Evolutionary conservation across 768 basidiomycete genomes (phyloP).

Genomic region (Pleurotus eryngii): DNA sequence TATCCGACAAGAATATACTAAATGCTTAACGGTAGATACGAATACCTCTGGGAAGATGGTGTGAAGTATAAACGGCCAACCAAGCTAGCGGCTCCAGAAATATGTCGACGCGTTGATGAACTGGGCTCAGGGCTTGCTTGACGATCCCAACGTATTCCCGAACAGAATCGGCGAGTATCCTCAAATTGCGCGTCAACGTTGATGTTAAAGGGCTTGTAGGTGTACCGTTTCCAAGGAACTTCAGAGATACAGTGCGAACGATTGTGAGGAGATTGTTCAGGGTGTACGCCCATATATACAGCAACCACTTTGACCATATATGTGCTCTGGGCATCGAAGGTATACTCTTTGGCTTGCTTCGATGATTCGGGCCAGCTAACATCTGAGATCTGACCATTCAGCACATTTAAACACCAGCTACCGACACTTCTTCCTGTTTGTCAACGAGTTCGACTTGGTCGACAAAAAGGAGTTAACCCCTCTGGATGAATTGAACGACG

Average conservation of each 20-base stretch:
- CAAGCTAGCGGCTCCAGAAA: slow-evolving; percentile 93
- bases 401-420: slow-evolving; percentile 99
- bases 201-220: slow-evolving; percentile 40
- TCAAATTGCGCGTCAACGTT: not conserved
- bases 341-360: slow-evolving; percentile 26
- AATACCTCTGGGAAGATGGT: slow-evolving; percentile 94
- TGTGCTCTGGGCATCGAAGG: slow-evolving; percentile 98
- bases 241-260: slow-evolving; percentile 86
- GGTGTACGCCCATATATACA: slow-evolving; percentile 98
- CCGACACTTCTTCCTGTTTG: slow-evolving; percentile 95
- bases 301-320: slow-evolving; percentile 98
- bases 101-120: slow-evolving; percentile 99
- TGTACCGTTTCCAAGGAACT: slow-evolving; percentile 86
- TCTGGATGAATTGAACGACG: slow-evolving; percentile 91
- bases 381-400: slow-evolving; percentile 29
- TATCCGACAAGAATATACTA: slow-evolving; percentile 2
- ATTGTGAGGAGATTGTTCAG: slow-evolving; percentile 92
- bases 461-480: slow-evolving; percentile 96
- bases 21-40: slow-evolving; percentile 53
- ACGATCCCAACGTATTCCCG: slow-evolving; percentile 91
- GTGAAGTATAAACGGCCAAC: slow-evolving; percentile 83
- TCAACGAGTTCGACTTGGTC: slow-evolving; percentile 95
- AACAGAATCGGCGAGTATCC: slow-evolving; percentile 78
- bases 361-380: not conserved
- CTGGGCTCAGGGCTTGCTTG: slow-evolving; percentile 91